Base-by-base conservation (phyloP, 345 rosid species). In the Anacardium occidentale region DNA sequence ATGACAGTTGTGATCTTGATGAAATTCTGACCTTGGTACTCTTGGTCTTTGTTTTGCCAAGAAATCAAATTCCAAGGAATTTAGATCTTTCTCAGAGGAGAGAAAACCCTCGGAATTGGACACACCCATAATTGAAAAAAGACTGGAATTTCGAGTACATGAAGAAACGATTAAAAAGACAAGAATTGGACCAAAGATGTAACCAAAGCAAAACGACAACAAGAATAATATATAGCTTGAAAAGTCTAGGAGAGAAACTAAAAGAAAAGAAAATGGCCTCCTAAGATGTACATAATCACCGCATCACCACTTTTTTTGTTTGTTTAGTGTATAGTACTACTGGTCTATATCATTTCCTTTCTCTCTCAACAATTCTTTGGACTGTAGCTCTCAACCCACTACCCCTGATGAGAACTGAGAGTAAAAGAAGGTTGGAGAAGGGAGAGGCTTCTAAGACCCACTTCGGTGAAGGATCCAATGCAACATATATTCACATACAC, bases 381-480 rank as follows among this genome's bases (percentile, higher is more conserved):
- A 76, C 37, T 81, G 69, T 85, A 78, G 75, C 64, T 71, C 40
- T 40, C 57, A 74, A 62, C 83, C 69, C 72, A 61, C 42, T 37
- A 61, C 62, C 61, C 50, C 65, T 44, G 59, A 69, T 17, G 71
- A 55, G 50, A 58, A 37, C 7, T 37, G 42, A 37, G 42, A 37
- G 42, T 37, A 9, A 20, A 61, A 73, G 67, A 54, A 37, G 66
- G 73, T 64, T 8, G 55, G 44, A 71, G 73, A 64, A 47, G 50
- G 56, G 76, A 77, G 52, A 73, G 42, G 56, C 74, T 61, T 45
- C 62, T 64, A 64, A 74, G 74, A 70, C 74, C 75, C 79, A 80
- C 82, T 77, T 80, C 71, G 91, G 90, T 74, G 98, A 82, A 83
- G 98, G 98, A 92, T 90, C 98, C 98, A 70, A 92, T 81, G 94